Evolutionary conservation across 148 eudicot genomes (phyloP).

Genomic region (Spergularia marina): DNA sequence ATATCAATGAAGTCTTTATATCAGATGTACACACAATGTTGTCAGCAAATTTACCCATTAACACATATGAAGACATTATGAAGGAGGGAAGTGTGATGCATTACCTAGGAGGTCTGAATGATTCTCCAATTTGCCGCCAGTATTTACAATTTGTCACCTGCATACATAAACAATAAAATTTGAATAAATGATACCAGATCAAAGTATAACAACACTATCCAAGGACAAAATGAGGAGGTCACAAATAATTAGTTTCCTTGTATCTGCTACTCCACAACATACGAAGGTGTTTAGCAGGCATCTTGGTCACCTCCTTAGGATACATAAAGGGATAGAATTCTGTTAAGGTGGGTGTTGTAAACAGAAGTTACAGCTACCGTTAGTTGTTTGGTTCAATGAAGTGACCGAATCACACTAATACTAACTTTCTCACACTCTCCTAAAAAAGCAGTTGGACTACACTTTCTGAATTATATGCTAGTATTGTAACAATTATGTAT

Average conservation of each 20-base stretch:
- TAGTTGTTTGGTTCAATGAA: neutral
- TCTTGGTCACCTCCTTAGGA: neutral
- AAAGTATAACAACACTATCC: neutral
- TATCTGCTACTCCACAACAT: neutral
- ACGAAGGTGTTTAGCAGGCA: neutral
- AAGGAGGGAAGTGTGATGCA: constrained; percentile 12
- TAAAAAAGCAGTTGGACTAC: no score
- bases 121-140: constrained; percentile 95
- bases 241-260: neutral
- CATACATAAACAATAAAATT: constrained; percentile 5
- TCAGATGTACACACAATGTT: neutral
- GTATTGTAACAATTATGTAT: no score
- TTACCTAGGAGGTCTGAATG: constrained; percentile 90
- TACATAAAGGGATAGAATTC: neutral
- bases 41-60: constrained; percentile 8
- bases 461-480: no score
- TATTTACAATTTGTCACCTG: constrained; percentile 80
- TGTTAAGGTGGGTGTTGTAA: neutral
- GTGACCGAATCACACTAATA: neutral
- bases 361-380: neutral
- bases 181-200: constrained; percentile 14
- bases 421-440: no score
- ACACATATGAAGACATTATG: neutral
- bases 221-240: neutral
- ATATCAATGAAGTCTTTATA: neutral